Evolutionary conservation across 805 yeast genomes (phyloP).

Genomic region (Teunomyces pallodes): DNA sequence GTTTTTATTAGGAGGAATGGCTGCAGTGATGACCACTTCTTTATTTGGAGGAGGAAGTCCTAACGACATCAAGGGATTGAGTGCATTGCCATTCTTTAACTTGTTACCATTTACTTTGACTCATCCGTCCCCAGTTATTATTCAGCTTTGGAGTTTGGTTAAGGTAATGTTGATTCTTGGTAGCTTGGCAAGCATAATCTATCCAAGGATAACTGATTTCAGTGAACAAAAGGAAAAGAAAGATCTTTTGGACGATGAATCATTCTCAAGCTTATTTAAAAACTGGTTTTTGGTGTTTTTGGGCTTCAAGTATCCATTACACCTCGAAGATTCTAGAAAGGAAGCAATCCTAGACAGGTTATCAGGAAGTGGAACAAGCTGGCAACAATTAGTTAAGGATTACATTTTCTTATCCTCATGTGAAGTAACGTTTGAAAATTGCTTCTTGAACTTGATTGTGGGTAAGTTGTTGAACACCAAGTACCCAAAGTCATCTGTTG

Average conservation of each 20-base stretch:
- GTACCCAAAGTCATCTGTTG: constrained; percentile 16
- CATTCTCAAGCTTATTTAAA: constrained; percentile 6
- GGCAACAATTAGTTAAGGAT: constrained; percentile 18
- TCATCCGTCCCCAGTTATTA: constrained; percentile 11
- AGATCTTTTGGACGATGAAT: neutral
- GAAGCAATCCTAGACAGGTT: constrained; percentile 15
- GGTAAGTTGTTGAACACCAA: constrained; percentile 24
- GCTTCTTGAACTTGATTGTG: constrained; percentile 28
- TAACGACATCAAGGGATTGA: constrained; percentile 44
- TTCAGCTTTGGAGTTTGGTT: constrained; percentile 10
- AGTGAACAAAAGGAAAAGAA: neutral
- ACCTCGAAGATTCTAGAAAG: constrained; percentile 14
- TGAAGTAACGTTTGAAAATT: constrained; percentile 33
- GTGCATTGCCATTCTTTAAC: constrained; percentile 41
- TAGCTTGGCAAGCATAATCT: constrained; percentile 9
- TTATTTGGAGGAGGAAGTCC: constrained; percentile 48
- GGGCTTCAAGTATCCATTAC: constrained; percentile 29
- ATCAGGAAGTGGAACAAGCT: constrained; percentile 10
- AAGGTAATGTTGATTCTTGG: constrained; percentile 11
- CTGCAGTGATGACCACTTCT: constrained; percentile 62
- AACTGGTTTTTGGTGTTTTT: constrained; percentile 26
- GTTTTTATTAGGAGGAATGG: constrained; percentile 60
- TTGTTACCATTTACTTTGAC: constrained; percentile 12
- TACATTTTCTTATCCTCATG: constrained; percentile 26
- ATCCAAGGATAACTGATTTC: constrained; percentile 6